Percentiles rank a stretch among this genome's conserved stretches.
phyloP scores from a whole-genome alignment of 176 grass and related monocot genomes.

The Puccinellia tenuiflora region DNA sequence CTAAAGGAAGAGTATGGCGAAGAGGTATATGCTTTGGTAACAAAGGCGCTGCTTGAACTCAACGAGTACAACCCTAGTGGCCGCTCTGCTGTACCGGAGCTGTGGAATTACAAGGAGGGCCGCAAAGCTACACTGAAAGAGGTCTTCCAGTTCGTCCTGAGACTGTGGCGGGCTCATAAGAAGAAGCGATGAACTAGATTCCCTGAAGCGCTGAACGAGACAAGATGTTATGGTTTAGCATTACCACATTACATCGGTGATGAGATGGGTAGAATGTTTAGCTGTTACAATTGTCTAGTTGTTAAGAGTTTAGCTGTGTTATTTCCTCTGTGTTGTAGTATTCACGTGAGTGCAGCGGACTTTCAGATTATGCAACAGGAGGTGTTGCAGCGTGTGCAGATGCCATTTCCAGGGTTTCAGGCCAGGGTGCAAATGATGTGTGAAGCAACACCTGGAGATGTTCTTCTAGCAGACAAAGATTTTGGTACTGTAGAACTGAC shows the following conservation, averaged over 20 bases:
- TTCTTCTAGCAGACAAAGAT: background rate
- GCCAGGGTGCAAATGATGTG: background rate
- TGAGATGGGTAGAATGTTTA: background rate
- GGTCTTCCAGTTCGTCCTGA: background rate
- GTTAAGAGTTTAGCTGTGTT: background rate
- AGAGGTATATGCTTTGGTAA: conserved; percentile 36
- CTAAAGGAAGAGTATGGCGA: conserved; percentile 35
- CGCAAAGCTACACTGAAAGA: conserved; percentile 25
- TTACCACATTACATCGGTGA: background rate
- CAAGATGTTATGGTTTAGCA: background rate
- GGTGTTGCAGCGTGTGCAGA: background rate
- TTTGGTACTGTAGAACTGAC: background rate
- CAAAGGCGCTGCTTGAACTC: conserved; percentile 45
- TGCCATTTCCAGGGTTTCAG: conserved; percentile 1
- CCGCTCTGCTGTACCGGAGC: conserved; percentile 33
- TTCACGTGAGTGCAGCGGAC: background rate
- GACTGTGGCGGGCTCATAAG: conserved; percentile 13
- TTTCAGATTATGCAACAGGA: background rate
- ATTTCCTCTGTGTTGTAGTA: background rate
- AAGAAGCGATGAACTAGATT: conserved; percentile 8
- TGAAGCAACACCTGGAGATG: background rate
- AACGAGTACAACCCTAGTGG: conserved; percentile 46
- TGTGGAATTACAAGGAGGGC: conserved; percentile 32
- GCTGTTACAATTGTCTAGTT: background rate
- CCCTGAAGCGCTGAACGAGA: background rate